Evolutionary conservation across 1,284 basidiomycete species (phyloP), one percentile per base, ranked within the genome.

Genomic region (Cryptococcus floricola): DNA sequence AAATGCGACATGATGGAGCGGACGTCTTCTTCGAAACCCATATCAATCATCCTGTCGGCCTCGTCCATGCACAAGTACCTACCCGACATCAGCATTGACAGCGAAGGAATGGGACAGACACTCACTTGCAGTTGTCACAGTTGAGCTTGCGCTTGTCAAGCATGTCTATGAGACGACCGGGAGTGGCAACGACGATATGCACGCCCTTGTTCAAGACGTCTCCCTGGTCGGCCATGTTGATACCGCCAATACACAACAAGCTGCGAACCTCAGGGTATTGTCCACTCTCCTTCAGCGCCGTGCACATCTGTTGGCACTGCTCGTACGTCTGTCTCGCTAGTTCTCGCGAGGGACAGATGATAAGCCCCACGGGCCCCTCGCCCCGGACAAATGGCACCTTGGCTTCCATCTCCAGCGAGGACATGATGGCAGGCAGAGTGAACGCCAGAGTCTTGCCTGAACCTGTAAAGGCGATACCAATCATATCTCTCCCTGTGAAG

Each of bases 1-100:
- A 98, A 98, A 76, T 91, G 97, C 64, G 88, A 92, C 91, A 98
- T 97, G 68, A 99, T 96, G 70, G 93, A 95, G 56, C 95, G 83
- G 28, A 99, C 93, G 68, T 98, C 95, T 56, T 98, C 96, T 76
- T 98, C 96, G 68, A 99, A 99, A 0, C 95, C 96, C 75, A 98
- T 83, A 70, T 98, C 96, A 62, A 99, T 95, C 96, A 99, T 98
- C 51, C 96, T 82, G 78, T 98, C 96, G 0, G 96, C 96, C 78
- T 99, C 96, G 78, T 99, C 96, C 85, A 99, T 91, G 72, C 94
- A 98, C 5, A 98, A 80, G 74, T 87, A 98, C 63, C 79, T 82
- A 70, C 45, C 28, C 43, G 23, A 49, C 57, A 42, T 39, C 41
- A 44, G 44, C 38, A 47, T 16, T 7, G 28, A 31, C 50, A 38